Evolutionary conservation across 2,329 filamentous ascomycete genomes (phyloP).

Genomic region (Colletotrichum sp.): DNA sequence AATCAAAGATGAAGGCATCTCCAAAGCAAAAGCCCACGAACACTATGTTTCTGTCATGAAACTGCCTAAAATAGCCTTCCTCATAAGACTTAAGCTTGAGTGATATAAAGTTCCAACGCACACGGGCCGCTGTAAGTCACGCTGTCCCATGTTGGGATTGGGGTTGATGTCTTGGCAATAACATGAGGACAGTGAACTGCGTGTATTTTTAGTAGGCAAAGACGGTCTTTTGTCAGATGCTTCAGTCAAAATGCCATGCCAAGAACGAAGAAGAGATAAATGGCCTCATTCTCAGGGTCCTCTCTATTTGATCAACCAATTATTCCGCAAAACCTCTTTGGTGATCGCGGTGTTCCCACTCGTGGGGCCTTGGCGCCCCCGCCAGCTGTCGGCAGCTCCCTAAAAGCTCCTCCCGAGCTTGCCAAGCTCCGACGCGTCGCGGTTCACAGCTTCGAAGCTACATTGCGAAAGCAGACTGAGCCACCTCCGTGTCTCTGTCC

Average conservation of each 20-base stretch:
- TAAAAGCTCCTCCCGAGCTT: not conserved
- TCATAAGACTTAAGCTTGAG: not conserved
- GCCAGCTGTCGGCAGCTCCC: not conserved
- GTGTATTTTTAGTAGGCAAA: not conserved
- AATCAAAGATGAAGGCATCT: not conserved
- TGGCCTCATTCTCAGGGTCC: not conserved
- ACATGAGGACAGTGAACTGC: not conserved
- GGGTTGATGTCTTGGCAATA: not conserved
- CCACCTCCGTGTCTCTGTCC: not conserved
- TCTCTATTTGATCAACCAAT: not conserved
- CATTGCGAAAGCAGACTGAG: not conserved
- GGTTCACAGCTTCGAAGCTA: not conserved
- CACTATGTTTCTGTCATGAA: not conserved
- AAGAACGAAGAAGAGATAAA: not conserved
- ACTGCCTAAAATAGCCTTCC: not conserved
- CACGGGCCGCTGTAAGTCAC: not conserved
- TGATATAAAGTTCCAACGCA: not conserved
- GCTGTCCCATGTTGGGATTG: not conserved
- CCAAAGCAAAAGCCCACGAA: not conserved
- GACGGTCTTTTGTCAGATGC: not conserved
- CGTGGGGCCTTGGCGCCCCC: not conserved
- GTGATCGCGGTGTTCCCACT: not conserved
- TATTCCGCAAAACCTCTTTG: not conserved
- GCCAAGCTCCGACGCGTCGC: not conserved
- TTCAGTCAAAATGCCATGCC: not conserved